Evolutionary conservation across 176 grass and related monocot genomes (phyloP).

Genomic region (Calamus simplicifolius): DNA sequence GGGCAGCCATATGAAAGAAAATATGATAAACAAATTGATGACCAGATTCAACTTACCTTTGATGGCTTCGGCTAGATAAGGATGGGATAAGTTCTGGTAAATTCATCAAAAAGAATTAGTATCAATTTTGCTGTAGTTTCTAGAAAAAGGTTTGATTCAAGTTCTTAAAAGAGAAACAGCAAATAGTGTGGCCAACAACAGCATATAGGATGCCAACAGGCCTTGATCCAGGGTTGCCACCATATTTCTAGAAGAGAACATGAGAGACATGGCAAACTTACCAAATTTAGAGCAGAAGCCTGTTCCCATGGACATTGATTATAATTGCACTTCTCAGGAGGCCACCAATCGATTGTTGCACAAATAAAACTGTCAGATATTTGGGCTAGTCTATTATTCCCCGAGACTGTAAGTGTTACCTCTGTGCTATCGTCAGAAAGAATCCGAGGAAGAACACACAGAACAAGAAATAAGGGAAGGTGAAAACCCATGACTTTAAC

Average conservation of each 20-base stretch:
- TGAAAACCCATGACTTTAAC: constrained; percentile 13
- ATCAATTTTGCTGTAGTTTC: constrained; percentile 9
- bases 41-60: constrained; percentile 37
- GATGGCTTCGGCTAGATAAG: constrained; percentile 69
- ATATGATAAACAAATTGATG: neutral
- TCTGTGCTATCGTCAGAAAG: constrained; percentile 42
- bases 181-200: too few species aligned
- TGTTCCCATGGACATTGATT: constrained; percentile 83
- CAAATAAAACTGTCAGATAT: constrained; percentile 64
- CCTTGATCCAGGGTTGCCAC: too few species aligned
- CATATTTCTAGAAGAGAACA: too few species aligned
- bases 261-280: constrained; percentile 6
- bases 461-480: constrained; percentile 33
- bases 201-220: too few species aligned
- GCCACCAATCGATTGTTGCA: constrained; percentile 98
- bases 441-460: constrained; percentile 26
- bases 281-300: constrained; percentile 82
- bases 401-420: constrained; percentile 56
- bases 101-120: constrained; percentile 10
- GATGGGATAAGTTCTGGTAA: constrained; percentile 61
- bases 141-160: too few species aligned
- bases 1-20: too few species aligned
- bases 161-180: too few species aligned
- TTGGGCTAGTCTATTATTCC: constrained; percentile 48
- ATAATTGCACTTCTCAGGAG: constrained; percentile 91